phyloP scores from a whole-genome alignment of 352 stramenopile species.

The Phytophthora crassamura region DNA sequence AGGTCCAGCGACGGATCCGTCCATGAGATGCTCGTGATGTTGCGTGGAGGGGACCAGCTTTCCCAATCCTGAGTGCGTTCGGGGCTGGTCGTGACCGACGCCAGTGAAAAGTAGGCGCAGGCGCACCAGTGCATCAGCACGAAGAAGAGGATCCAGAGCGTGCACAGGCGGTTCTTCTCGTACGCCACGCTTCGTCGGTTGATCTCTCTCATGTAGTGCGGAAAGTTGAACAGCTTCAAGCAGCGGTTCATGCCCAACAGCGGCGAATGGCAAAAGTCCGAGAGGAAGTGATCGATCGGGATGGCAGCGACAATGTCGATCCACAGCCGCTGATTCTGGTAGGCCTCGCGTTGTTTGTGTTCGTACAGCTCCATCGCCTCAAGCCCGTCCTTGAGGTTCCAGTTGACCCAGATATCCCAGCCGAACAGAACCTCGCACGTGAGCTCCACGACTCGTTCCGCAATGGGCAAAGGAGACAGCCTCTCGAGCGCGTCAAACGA shows the following conservation, averaged over 20 bases:
- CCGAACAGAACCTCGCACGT: constrained; percentile 55
- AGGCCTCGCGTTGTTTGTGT: constrained; percentile 43
- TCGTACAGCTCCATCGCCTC: constrained; percentile 65
- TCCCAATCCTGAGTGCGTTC: constrained; percentile 36
- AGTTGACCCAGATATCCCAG: constrained; percentile 70
- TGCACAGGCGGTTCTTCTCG: constrained; percentile 53
- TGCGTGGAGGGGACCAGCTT: constrained; percentile 42
- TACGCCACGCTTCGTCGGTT: constrained; percentile 60
- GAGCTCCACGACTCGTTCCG: constrained; percentile 41
- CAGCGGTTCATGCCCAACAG: constrained; percentile 55
- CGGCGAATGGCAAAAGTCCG: constrained; percentile 50
- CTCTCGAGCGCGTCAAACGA: constrained; percentile 48
- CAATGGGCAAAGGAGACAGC: constrained; percentile 24
- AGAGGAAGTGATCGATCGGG: constrained; percentile 61
- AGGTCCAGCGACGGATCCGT: constrained; percentile 3
- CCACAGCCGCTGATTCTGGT: constrained; percentile 42
- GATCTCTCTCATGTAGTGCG: constrained; percentile 59
- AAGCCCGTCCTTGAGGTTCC: constrained; percentile 54
- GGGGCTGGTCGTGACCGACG: constrained; percentile 5
- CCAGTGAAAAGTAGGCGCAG: constrained; percentile 52
- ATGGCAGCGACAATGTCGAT: constrained; percentile 54
- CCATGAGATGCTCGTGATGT: constrained; percentile 17
- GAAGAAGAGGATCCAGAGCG: constrained; percentile 50
- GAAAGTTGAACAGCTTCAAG: constrained; percentile 60
- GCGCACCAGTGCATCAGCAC: constrained; percentile 63